Base-by-base conservation (phyloP, 1,139 yeast genomes). In the Torulaspora pretoriensis region DNA sequence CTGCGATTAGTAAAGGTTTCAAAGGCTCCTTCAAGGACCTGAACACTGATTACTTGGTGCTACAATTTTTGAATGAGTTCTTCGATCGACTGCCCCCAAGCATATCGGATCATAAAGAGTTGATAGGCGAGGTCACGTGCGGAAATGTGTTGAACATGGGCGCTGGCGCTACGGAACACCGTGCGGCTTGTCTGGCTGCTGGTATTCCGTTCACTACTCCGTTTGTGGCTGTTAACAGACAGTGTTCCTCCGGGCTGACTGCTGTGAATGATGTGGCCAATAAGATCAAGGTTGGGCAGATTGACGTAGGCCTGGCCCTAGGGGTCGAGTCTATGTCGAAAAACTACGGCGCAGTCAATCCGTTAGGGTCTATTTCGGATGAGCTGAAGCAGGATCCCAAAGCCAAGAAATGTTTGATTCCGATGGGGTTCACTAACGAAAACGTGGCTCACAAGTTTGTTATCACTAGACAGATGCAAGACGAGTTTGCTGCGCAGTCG, bases 321-420 rank as follows among this genome's bases (percentile, higher is more conserved):
- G 97, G 97, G 64, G 95, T 81, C 44, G 97, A 90, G 70, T 82
- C 95, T 60, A 90, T 90, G 97, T 76, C 95, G 16, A 71, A 74
- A 52, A 82, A 83, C 71, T 89, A 84, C 64, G 95, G 94, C 14
- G 84, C 94, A 27, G 69, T 70, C 35, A 76, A 76, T 56, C 75
- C 88, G 24, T 70, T 81, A 45, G 80, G 85, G 32, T 72, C 75
- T 54, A 73, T 87, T 53, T 84, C 90, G 42, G 72, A 73, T 28
- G 69, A 72, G 34, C 62, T 77, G 56, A 60, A 68, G 45, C 67
- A 67, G 28, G 63, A 73, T 52, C 59, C 64, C 23, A 77, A 74
- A 52, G 83, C 84, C 44, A 72, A 73, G 50, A 77, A 77, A 64
- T 85, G 94, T 65, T 67, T 79, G 63, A 75, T 85, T 51, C 95